Evolutionary conservation across 345 rosid species (phyloP).

Genomic region (Boechera stricta): DNA sequence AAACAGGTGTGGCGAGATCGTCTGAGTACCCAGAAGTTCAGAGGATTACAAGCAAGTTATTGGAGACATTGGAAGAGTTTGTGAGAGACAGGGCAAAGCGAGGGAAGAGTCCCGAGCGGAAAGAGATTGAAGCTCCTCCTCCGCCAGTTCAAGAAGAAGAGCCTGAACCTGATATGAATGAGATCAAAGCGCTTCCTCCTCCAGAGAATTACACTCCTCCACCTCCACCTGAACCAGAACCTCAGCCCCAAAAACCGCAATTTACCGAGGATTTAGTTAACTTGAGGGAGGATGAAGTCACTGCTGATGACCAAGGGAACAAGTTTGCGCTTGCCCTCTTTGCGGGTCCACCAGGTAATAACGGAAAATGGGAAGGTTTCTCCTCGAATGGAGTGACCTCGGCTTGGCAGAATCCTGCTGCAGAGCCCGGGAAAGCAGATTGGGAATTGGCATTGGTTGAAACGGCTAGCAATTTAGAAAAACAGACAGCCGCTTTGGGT

Average conservation of each 20-base stretch:
- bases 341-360: conserved; percentile 48
- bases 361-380: conserved; percentile 91
- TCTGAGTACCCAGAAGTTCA: conserved; percentile 93
- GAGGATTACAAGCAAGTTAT: conserved; percentile 74
- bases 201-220: conserved; percentile 69
- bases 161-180: conserved; percentile 68
- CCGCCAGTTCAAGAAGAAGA: conserved; percentile 43
- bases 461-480: conserved; percentile 73
- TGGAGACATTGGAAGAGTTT: conserved; percentile 85
- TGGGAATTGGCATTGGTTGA: conserved; percentile 97
- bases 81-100: conserved; percentile 75
- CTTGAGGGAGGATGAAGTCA: conserved; percentile 67
- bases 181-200: conserved; percentile 82
- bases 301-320: conserved; percentile 93
- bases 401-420: conserved; percentile 86
- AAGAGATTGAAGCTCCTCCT: conserved; percentile 50
- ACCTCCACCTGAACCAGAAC: conserved; percentile 54
- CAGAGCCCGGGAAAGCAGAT: conserved; percentile 84
- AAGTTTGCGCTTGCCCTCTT: conserved; percentile 85
- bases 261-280: conserved; percentile 73
- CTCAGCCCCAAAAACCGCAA: conserved; percentile 55
- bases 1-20: conserved; percentile 78
- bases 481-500: conserved; percentile 71
- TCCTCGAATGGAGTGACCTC: conserved; percentile 72
- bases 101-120: conserved; percentile 70